A percentile compares a stretch with the other conserved stretches of the same genome.
Evolutionary conservation across 441 rosid species (phyloP).

Genomic region (Theobroma grandiflorum): DNA sequence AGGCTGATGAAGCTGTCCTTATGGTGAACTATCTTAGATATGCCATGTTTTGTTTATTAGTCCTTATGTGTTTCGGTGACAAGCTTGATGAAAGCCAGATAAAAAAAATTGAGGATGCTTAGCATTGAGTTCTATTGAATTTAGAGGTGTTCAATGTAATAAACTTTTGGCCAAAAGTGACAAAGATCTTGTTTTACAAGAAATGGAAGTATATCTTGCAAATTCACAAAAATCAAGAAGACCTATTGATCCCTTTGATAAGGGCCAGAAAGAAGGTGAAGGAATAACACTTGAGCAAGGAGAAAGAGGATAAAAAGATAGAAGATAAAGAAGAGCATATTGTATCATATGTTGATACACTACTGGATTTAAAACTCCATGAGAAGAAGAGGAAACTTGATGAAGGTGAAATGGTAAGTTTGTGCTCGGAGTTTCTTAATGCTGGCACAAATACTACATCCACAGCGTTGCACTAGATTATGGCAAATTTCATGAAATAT

Average conservation of each 20-base stretch:
- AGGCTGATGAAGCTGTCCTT: not conserved
- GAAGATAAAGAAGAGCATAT: too few species aligned
- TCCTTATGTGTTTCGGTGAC: conserved; percentile 46
- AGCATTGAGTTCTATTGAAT: conserved; percentile 19
- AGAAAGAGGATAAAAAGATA: too few species aligned
- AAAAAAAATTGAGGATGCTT: conserved; percentile 29
- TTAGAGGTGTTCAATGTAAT: conserved; percentile 14
- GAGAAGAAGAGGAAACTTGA: conserved; percentile 40
- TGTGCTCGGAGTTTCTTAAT: conserved; percentile 47
- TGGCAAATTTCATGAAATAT: conserved; percentile 51
- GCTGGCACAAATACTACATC: conserved; percentile 51
- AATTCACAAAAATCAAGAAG: not conserved
- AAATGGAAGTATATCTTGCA: conserved; percentile 39
- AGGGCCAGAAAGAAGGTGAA: too few species aligned
- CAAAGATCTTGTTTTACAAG: conserved; percentile 33
- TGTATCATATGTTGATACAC: too few species aligned
- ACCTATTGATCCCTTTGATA: too few species aligned
- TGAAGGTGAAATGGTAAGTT: conserved; percentile 38
- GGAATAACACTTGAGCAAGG: too few species aligned
- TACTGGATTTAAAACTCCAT: not conserved
- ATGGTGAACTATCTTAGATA: conserved; percentile 34
- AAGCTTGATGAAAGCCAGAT: conserved; percentile 36
- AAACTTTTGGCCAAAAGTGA: conserved; percentile 46
- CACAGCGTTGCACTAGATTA: conserved; percentile 53
- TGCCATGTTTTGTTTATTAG: conserved; percentile 41